Conservation (phyloP, 345 rosid species). For the Turnera subulata region DNA sequence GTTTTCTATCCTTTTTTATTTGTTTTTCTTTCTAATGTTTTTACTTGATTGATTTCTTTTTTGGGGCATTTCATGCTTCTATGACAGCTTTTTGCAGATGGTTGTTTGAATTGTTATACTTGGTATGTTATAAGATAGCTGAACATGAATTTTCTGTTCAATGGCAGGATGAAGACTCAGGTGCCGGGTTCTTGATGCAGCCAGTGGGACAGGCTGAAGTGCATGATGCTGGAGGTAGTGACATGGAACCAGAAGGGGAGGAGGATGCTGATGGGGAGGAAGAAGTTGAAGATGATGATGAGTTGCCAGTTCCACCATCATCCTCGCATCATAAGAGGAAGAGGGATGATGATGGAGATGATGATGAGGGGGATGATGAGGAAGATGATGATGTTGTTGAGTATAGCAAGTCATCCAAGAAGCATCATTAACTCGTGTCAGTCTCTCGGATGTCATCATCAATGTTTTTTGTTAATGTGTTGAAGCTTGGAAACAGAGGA, state of each 20-base stretch:
- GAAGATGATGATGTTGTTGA: slow-evolving; percentile 32
- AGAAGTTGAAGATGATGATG: slow-evolving; percentile 26
- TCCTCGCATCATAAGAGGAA: slow-evolving; percentile 53
- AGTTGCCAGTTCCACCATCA: slow-evolving; percentile 27
- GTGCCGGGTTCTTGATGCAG: slow-evolving; percentile 58
- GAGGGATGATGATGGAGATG: slow-evolving; percentile 34
- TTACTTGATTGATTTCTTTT: too few species aligned
- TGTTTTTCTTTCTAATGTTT: too few species aligned
- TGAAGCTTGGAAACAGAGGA: slow-evolving; percentile 15
- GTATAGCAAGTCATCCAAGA: slow-evolving; percentile 32
- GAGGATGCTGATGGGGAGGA: slow-evolving; percentile 44
- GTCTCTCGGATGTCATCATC: neutral
- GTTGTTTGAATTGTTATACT: neutral
- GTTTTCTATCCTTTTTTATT: too few species aligned
- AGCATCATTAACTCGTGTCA: slow-evolving; percentile 26
- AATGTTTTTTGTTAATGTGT: slow-evolving; percentile 9
- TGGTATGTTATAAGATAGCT: neutral
- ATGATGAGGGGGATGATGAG: slow-evolving; percentile 13
- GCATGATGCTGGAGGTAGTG: slow-evolving; percentile 42
- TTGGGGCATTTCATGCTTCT: too few species aligned
- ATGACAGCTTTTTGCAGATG: neutral
- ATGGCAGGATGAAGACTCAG: slow-evolving; percentile 60
- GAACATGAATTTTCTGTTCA: neutral
- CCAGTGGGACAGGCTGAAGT: slow-evolving; percentile 50
- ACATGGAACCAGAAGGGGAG: slow-evolving; percentile 43